A percentile compares a stretch with the other conserved stretches of the same genome.
phyloP scores from a whole-genome alignment of 2,329 filamentous ascomycete genomes.

The Colletotrichum musicola region DNA sequence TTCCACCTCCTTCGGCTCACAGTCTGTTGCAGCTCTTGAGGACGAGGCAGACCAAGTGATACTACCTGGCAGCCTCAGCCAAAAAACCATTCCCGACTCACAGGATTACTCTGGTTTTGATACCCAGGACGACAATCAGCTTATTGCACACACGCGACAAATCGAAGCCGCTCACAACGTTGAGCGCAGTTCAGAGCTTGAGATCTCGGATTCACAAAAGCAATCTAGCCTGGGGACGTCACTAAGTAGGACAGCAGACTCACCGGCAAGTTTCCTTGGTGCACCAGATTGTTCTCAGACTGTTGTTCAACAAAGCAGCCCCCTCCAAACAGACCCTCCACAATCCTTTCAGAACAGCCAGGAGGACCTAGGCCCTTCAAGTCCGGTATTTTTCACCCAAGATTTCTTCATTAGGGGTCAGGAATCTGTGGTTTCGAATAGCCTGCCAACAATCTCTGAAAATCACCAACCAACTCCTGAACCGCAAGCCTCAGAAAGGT shows the following conservation, averaged over 20 bases:
- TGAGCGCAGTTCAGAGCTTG: slow-evolving; percentile 3
- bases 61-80: slow-evolving; percentile 49
- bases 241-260: slow-evolving; percentile 25
- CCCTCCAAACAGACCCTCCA: background rate
- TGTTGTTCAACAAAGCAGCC: slow-evolving; percentile 12
- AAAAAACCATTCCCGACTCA: slow-evolving; percentile 58
- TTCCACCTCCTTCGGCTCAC: slow-evolving; percentile 46
- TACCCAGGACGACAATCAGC: slow-evolving; percentile 10
- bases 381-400: slow-evolving; percentile 8
- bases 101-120: slow-evolving; percentile 47
- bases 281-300: slow-evolving; percentile 1
- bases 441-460: background rate
- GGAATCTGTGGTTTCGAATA: background rate
- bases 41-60: slow-evolving; percentile 49
- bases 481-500: background rate
- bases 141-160: background rate
- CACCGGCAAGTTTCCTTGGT: slow-evolving; percentile 6
- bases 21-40: slow-evolving; percentile 52
- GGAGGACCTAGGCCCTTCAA: background rate
- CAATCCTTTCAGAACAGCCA: background rate
- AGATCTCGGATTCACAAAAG: slow-evolving; percentile 37
- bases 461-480: background rate
- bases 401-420: background rate
- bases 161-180: background rate
- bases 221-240: slow-evolving; percentile 31